Percentiles rank a stretch among this genome's conserved stretches.
phyloP scores from a whole-genome alignment of 1,284 basidiomycete genomes.

The Cutaneotrichosporon sp. region DNA sequence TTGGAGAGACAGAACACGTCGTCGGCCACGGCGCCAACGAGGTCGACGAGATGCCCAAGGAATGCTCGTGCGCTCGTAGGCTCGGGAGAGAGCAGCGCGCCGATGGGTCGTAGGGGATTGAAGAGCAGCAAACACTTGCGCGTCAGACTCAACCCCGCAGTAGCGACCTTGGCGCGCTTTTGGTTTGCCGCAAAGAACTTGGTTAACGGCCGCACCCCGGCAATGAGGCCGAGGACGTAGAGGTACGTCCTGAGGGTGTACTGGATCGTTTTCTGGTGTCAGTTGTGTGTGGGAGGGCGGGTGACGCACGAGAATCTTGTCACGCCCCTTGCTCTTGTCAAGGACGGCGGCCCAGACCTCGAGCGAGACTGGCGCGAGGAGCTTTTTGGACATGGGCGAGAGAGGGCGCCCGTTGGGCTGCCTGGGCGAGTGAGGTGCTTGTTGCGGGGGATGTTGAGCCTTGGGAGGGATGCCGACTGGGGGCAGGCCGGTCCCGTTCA shows the following conservation, averaged over 20 bases:
- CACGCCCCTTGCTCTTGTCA: conserved; percentile 47
- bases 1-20: conserved; percentile 45
- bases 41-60: conserved; percentile 43
- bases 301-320: conserved; percentile 47
- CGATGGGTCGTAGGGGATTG: conserved; percentile 46
- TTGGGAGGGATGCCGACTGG: conserved; percentile 2
- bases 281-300: neutral
- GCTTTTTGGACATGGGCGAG: conserved; percentile 6
- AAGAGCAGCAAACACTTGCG: conserved; percentile 50
- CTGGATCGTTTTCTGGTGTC: conserved; percentile 47
- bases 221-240: conserved; percentile 43
- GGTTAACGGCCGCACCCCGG: conserved; percentile 38
- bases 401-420: conserved; percentile 7
- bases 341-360: conserved; percentile 41
- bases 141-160: conserved; percentile 40
- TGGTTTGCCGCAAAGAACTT: conserved; percentile 39
- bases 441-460: neutral
- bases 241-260: conserved; percentile 48
- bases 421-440: conserved; percentile 1
- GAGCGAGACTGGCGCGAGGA: conserved; percentile 25
- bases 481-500: neutral
- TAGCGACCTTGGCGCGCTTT: conserved; percentile 38
- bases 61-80: conserved; percentile 45
- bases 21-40: conserved; percentile 41
- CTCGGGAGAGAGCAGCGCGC: conserved; percentile 41